Percentiles rank a stretch among this genome's conserved stretches.
These are phyloP conservation scores for Darksidea phi DNA, from an alignment of 495 filamentous ascomycete genomes.

Conservation along the genomic window DNA sequence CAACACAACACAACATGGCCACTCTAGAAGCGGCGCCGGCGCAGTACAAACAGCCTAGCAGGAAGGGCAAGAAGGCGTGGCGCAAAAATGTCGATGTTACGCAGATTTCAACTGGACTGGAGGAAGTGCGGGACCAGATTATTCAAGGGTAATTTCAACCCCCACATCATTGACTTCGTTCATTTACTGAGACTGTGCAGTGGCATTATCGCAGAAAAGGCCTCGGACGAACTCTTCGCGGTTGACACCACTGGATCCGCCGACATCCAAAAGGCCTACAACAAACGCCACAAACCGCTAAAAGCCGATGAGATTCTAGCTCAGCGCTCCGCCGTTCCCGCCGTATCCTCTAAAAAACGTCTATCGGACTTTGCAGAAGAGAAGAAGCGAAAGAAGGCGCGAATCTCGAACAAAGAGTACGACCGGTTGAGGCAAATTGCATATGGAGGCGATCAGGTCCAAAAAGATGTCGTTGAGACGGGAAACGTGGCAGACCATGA, in stretches of 20 bases:
- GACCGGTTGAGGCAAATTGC: conserved; percentile 72
- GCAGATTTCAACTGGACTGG: conserved; percentile 78
- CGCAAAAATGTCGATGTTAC: conserved; percentile 94
- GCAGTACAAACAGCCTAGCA: conserved; percentile 76
- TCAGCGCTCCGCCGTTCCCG: conserved; percentile 73
- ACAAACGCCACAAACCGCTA: conserved; percentile 69
- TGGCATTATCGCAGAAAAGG: conserved; percentile 76
- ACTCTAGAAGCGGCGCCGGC: conserved; percentile 47
- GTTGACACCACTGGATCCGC: conserved; percentile 72
- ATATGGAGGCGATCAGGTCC: conserved; percentile 63
- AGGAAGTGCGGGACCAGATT: conserved; percentile 79
- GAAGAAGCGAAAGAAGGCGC: conserved; percentile 64
- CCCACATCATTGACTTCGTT: background rate
- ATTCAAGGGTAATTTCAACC: conserved; percentile 71
- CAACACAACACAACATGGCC: conserved; percentile 31
- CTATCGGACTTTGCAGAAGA: conserved; percentile 66
- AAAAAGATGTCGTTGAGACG: conserved; percentile 54
- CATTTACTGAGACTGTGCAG: conserved; percentile 48
- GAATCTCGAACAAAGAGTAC: conserved; percentile 80
- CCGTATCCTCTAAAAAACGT: conserved; percentile 74
- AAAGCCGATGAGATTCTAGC: conserved; percentile 90
- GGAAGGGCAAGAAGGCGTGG: conserved; percentile 99
- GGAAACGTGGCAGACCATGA: conserved; percentile 63
- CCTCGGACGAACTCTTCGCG: conserved; percentile 75
- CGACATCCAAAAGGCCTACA: conserved; percentile 58